A percentile compares a stretch with the other conserved stretches of the same genome.
These are phyloP conservation scores for Aspergillus sclerotioniger DNA, from an alignment of 495 filamentous ascomycete genomes.

Conservation along the genomic window DNA sequence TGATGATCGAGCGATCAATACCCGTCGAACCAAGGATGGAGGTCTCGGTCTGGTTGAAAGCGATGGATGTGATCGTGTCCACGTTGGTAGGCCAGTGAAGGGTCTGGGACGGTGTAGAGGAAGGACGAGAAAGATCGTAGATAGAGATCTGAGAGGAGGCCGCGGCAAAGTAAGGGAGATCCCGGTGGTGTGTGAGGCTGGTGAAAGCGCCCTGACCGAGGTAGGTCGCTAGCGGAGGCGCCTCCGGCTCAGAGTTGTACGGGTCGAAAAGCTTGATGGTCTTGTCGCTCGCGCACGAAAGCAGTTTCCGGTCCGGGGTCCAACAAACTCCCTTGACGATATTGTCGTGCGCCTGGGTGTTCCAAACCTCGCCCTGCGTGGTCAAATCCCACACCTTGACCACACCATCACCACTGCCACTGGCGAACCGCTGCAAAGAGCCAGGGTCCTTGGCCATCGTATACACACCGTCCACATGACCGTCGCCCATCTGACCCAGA, in stretches of 20 bases:
- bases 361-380: conserved; percentile 74
- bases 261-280: conserved; percentile 90
- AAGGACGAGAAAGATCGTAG: conserved; percentile 78
- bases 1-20: conserved; percentile 78
- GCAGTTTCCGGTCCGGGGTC: conserved; percentile 76
- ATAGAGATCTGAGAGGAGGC: conserved; percentile 79
- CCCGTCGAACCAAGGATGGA: conserved; percentile 81
- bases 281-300: conserved; percentile 87
- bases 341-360: conserved; percentile 76
- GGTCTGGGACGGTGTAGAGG: conserved; percentile 69
- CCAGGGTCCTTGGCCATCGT: conserved; percentile 68
- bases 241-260: conserved; percentile 63
- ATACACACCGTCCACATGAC: conserved; percentile 93
- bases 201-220: conserved; percentile 81
- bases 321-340: conserved; percentile 91
- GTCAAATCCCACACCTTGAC: conserved; percentile 93
- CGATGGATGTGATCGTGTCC: conserved; percentile 87
- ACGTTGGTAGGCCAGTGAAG: conserved; percentile 82
- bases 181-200: conserved; percentile 77
- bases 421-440: conserved; percentile 68
- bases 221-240: conserved; percentile 73
- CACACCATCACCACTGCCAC: conserved; percentile 80
- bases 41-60: conserved; percentile 93
- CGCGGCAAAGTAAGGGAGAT: conserved; percentile 69
- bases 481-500: conserved; percentile 78